Evolutionary conservation across 805 yeast genomes (phyloP).

Genomic region (Saccharomycopsis olivae): DNA sequence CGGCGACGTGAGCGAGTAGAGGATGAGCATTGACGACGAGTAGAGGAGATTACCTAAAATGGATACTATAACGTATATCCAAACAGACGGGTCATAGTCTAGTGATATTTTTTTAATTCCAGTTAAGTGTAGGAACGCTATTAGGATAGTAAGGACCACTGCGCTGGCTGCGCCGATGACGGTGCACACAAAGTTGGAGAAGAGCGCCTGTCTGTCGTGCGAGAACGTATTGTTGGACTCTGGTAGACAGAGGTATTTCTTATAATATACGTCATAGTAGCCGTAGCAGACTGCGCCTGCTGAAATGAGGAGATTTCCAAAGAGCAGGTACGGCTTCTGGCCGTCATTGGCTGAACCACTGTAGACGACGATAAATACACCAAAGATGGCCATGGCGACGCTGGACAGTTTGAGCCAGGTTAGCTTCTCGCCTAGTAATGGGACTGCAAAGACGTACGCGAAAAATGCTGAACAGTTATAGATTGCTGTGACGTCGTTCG

Average conservation of each 20-base stretch:
- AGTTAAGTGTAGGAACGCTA: constrained; percentile 22
- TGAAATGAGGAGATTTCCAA: constrained; percentile 63
- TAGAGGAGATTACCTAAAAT: constrained; percentile 54
- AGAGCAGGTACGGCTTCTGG: constrained; percentile 45
- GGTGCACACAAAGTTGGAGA: constrained; percentile 69
- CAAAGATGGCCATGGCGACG: constrained; percentile 62
- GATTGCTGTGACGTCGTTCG: constrained; percentile 81
- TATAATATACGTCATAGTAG: constrained; percentile 74
- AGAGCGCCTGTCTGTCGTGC: constrained; percentile 52
- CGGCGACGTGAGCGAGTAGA: constrained; percentile 80
- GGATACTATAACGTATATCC: constrained; percentile 41
- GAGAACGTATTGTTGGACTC: no score
- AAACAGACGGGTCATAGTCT: constrained; percentile 21
- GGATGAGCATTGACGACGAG: constrained; percentile 59
- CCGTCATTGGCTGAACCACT: constrained; percentile 30
- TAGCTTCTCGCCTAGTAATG: constrained; percentile 56
- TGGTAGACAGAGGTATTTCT: constrained; percentile 67
- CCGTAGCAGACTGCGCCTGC: constrained; percentile 73
- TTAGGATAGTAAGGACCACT: constrained; percentile 4
- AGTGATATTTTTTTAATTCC: constrained; percentile 35
- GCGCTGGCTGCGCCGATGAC: constrained; percentile 53
- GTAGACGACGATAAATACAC: constrained; percentile 74
- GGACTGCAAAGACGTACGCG: constrained; percentile 76
- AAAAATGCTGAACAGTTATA: constrained; percentile 86
- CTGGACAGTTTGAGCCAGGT: constrained; percentile 51